Evolutionary conservation across 2,329 filamentous ascomycete species (phyloP), one percentile per base, ranked within the genome.

Genomic region (Trichophyton mentagrophytes): DNA sequence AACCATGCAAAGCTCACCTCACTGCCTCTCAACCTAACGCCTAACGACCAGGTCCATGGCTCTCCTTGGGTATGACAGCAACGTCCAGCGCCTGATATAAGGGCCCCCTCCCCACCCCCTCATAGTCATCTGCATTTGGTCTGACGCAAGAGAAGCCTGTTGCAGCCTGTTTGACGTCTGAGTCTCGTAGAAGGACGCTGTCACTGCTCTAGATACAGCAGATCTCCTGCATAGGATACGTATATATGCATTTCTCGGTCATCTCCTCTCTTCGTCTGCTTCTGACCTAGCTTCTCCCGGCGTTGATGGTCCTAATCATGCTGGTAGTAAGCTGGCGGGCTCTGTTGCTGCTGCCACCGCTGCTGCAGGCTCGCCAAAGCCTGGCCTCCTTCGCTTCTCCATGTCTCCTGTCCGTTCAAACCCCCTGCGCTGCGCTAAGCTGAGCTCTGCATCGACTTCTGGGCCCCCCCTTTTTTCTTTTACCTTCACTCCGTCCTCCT

Each of bases 131-230:
- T 82, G 69, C n/a, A 76, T 73, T 7, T 9, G 33, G 33, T 79
- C 80, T 59, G 77, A 77, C 20, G 75, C 73, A 17, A 81, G 74
- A 0, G 80, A 82, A 2, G 82, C 80, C 66, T 80, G 80, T 64
- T 79, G 79, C 59, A 76, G 73, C 68, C 80, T 72, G 27, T 6
- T 30, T 30, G 27, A 5, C 6, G 27, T 1, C 27, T 5, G 27
- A 30, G 27, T 30, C 64, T 82, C 80, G 70, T 82, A 82, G 68
- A 81, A 82, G 11, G 68, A 73, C 56, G 75, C 76, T 38, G 33
- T 38, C 9, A 38, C 65, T 82, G 82, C 61, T 81, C 77, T 1
- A 78, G 74, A 65, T 81, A 70, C 57, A 82, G 70, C 42, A 74
- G 69, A 65, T 77, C 17, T 74, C 70, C 65, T 81, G 78, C 30